phyloP scores from a whole-genome alignment of 1,139 yeast species.

The Geotrichum aggregatum region DNA sequence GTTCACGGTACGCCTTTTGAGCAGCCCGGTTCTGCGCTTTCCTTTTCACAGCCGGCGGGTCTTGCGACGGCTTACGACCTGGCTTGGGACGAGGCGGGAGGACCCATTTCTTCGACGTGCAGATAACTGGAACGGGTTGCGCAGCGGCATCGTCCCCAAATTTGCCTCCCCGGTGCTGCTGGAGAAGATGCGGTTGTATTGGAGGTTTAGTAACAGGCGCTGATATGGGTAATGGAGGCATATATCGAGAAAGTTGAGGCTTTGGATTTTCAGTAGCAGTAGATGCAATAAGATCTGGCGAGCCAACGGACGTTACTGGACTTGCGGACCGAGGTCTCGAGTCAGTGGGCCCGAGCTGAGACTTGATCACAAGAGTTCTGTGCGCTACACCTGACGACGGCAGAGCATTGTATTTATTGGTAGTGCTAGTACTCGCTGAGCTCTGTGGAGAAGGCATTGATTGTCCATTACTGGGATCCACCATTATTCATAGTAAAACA shows the following conservation, averaged over 20 bases:
- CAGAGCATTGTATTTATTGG: background rate
- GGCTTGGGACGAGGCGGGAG: constrained; percentile 90
- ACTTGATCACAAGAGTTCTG: constrained; percentile 9
- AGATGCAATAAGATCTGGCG: background rate
- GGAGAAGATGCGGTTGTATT: background rate
- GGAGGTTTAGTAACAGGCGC: background rate
- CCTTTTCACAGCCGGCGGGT: constrained; percentile 27
- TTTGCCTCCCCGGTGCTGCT: background rate
- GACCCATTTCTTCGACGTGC: constrained; percentile 80
- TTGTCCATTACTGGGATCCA: constrained; percentile 7
- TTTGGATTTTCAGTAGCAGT: background rate
- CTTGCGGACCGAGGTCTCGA: too few relatives aligned
- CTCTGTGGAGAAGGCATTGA: background rate
- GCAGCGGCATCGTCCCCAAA: background rate
- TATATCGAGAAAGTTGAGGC: too few relatives aligned
- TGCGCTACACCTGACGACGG: too few relatives aligned
- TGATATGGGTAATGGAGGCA: background rate
- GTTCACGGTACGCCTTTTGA: constrained; percentile 78
- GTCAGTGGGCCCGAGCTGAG: background rate
- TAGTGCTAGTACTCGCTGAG: too few relatives aligned
- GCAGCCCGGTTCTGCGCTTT: constrained; percentile 95
- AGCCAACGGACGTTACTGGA: background rate
- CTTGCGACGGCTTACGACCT: constrained; percentile 81
- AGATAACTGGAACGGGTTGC: constrained; percentile 22
- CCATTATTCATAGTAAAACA: constrained; percentile 2